phyloP scores from a whole-genome alignment of 2,329 filamentous ascomycete species.

The Trichophyton verrucosum region DNA sequence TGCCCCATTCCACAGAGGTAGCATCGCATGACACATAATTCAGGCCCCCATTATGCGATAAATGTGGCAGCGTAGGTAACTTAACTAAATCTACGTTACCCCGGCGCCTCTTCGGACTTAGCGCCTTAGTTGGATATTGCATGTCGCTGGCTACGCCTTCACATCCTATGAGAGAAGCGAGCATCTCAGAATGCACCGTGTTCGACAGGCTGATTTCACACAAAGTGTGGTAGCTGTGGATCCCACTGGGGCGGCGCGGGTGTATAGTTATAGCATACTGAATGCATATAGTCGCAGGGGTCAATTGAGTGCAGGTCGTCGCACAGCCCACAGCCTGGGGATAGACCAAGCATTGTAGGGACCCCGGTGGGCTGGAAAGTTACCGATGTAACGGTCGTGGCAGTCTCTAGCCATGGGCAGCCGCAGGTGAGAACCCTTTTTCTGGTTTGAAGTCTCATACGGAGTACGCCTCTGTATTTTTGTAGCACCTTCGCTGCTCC shows the following conservation, averaged over 20 bases:
- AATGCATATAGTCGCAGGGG: background rate
- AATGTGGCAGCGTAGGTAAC: background rate
- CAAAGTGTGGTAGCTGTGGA: background rate
- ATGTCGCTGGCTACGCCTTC: background rate
- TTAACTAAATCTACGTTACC: background rate
- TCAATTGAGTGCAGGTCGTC: background rate
- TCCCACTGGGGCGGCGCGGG: background rate
- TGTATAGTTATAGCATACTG: background rate
- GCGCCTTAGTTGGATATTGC: background rate
- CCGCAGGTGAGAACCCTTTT: background rate
- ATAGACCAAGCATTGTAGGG: slow-evolving; percentile 2
- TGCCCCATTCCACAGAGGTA: background rate
- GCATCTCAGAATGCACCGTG: background rate
- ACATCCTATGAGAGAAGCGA: background rate
- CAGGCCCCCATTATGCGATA: background rate
- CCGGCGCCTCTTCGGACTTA: slow-evolving; percentile 1
- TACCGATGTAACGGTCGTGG: slow-evolving; percentile 3
- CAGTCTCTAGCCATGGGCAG: background rate
- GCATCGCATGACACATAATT: background rate
- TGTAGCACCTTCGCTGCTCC: background rate
- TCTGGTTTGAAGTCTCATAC: background rate
- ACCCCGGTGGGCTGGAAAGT: slow-evolving; percentile 1
- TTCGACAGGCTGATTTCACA: background rate
- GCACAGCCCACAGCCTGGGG: slow-evolving; percentile 4
- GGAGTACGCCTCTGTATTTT: background rate